Percentiles rank a stretch among this genome's conserved stretches.
These are phyloP conservation scores for Collybiopsis luxurians DNA, from an alignment of 768 basidiomycete genomes.

Conservation along the genomic window DNA sequence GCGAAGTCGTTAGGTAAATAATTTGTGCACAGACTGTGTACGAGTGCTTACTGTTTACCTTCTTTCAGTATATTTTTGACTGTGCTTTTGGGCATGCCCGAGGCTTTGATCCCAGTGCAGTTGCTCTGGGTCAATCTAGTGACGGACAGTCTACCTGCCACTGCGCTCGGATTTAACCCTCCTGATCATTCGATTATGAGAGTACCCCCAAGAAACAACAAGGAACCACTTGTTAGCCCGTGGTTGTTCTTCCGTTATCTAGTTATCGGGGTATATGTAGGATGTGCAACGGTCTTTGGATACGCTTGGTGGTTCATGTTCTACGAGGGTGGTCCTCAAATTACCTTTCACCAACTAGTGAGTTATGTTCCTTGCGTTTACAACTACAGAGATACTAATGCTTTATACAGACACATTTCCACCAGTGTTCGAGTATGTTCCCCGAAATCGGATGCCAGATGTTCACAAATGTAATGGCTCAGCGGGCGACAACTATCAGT, in stretches of 20 bases:
- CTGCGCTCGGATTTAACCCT: constrained; percentile 97
- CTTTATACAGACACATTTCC: constrained; percentile 81
- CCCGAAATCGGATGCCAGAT: constrained; percentile 93
- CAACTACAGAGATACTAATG: too few relatives aligned
- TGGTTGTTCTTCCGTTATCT: constrained; percentile 98
- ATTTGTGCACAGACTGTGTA: background rate
- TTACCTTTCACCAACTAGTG: constrained; percentile 90
- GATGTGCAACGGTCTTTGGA: constrained; percentile 91
- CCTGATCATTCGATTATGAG: constrained; percentile 97
- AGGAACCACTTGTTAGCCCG: constrained; percentile 85
- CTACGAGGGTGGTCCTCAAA: constrained; percentile 88
- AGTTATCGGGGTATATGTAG: constrained; percentile 92
- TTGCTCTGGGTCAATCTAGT: constrained; percentile 98
- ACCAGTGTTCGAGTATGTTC: constrained; percentile 81
- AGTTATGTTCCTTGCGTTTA: constrained; percentile 27
- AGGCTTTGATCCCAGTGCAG: constrained; percentile 96
- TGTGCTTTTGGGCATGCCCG: constrained; percentile 98
- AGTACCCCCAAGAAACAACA: constrained; percentile 85
- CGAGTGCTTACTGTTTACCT: constrained; percentile 19
- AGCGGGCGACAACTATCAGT: constrained; percentile 92
- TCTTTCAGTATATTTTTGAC: constrained; percentile 84
- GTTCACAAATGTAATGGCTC: constrained; percentile 87
- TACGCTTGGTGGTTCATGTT: constrained; percentile 99
- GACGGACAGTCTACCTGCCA: constrained; percentile 94
- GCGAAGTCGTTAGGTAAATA: constrained; percentile 80